Conservation (phyloP, 257 asterid species). For the Fraxinus quadrangulata region DNA sequence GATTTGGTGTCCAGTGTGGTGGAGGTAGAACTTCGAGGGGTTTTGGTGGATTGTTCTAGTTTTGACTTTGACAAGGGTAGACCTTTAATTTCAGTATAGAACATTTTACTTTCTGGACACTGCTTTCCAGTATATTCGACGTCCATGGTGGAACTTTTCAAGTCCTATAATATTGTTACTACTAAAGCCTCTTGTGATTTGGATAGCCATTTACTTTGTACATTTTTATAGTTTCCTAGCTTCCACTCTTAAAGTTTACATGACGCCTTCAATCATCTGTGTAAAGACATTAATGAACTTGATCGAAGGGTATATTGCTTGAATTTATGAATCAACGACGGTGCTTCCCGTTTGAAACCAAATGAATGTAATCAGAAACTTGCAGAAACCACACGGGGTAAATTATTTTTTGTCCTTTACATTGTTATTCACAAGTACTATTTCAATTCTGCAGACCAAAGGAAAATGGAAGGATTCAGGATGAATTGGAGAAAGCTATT, state of each 20-base stretch:
- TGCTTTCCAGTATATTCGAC: not conserved
- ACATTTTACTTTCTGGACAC: not conserved
- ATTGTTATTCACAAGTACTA: not conserved
- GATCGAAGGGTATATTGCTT: not conserved
- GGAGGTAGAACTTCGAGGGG: not conserved
- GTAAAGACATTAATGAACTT: not conserved
- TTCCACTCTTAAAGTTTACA: not conserved
- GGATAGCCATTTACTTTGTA: not conserved
- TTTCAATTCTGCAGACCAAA: slow-evolving; percentile 61
- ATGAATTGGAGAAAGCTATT: slow-evolving; percentile 84
- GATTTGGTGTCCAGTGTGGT: not conserved
- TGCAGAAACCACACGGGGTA: not conserved
- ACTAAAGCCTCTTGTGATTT: not conserved
- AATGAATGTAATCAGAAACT: not conserved
- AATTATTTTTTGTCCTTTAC: slow-evolving; percentile 6
- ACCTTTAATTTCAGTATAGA: not conserved
- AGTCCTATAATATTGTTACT: not conserved
- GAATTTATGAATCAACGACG: not conserved
- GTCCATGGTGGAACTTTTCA: not conserved
- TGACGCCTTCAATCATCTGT: not conserved
- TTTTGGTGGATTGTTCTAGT: not conserved
- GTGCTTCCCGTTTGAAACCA: not conserved
- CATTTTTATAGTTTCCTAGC: not conserved
- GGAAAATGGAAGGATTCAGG: slow-evolving; percentile 65
- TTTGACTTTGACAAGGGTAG: not conserved